Evolutionary conservation across 2,329 filamentous ascomycete species (phyloP).

Genomic region (Nectriaceae sp.): DNA sequence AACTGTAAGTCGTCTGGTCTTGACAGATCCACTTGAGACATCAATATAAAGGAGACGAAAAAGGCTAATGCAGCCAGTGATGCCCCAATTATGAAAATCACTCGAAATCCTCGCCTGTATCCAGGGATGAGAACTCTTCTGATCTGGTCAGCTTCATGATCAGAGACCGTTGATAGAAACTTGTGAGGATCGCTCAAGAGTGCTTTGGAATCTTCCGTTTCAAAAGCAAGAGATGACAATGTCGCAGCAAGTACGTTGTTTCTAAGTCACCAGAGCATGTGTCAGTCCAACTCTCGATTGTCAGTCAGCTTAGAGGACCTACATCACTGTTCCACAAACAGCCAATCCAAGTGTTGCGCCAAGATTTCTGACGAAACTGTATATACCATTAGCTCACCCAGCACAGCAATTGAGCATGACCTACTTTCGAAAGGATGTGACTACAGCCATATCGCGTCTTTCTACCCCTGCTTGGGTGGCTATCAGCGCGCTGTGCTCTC

Average conservation of each 20-base stretch:
- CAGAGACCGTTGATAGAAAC: conserved; percentile 31
- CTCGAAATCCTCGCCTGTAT: conserved; percentile 37
- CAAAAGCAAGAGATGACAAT: conserved; percentile 28
- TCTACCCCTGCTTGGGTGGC: conserved; percentile 59
- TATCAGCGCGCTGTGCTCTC: conserved; percentile 42
- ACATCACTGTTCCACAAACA: conserved; percentile 42
- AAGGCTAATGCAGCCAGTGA: conserved; percentile 38
- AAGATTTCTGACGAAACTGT: conserved; percentile 43
- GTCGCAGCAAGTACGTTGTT: conserved; percentile 39
- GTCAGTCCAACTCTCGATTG: background rate
- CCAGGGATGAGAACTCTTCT: conserved; percentile 36
- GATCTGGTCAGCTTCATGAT: conserved; percentile 31
- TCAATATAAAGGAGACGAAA: conserved; percentile 38
- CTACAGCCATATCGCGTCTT: conserved; percentile 45
- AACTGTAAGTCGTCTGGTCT: conserved; percentile 39
- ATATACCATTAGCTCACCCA: background rate
- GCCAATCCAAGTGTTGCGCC: conserved; percentile 42
- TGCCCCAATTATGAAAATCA: conserved; percentile 42
- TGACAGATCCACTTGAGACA: conserved; percentile 41
- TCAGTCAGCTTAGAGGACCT: conserved; percentile 6
- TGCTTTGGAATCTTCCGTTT: conserved; percentile 20
- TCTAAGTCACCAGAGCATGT: conserved; percentile 18
- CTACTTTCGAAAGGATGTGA: conserved; percentile 46
- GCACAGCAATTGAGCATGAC: conserved; percentile 4
- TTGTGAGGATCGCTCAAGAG: conserved; percentile 36